A percentile compares a stretch with the other conserved stretches of the same genome.
Evolutionary conservation across 1,284 basidiomycete genomes (phyloP).

Genomic region (Lignosus rhinocerotis): DNA sequence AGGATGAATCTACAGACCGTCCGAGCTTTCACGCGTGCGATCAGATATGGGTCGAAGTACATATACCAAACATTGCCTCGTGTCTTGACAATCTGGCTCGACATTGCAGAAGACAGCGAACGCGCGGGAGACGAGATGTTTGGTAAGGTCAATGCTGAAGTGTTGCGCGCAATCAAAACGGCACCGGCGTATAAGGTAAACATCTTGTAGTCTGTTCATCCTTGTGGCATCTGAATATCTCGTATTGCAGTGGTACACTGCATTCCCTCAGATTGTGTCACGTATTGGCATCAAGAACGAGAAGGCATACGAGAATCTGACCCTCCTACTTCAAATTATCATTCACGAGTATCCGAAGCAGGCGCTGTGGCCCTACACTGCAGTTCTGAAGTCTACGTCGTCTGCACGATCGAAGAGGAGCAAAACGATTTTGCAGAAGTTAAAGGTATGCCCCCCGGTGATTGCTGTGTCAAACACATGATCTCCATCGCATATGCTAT

Average conservation of each 20-base stretch:
- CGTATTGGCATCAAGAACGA: slow-evolving; percentile 82
- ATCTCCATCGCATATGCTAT: background rate
- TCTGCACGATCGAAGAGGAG: slow-evolving; percentile 64
- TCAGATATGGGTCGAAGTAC: slow-evolving; percentile 89
- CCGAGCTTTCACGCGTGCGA: slow-evolving; percentile 73
- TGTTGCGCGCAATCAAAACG: slow-evolving; percentile 55
- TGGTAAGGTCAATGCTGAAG: slow-evolving; percentile 54
- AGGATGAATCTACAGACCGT: slow-evolving; percentile 67
- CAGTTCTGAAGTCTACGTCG: slow-evolving; percentile 87
- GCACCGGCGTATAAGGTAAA: slow-evolving; percentile 78
- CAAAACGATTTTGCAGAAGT: slow-evolving; percentile 59
- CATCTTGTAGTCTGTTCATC: background rate
- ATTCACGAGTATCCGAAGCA: slow-evolving; percentile 88
- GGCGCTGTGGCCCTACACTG: slow-evolving; percentile 91
- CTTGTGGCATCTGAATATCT: background rate
- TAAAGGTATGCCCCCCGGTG: slow-evolving; percentile 52
- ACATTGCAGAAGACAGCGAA: slow-evolving; percentile 72
- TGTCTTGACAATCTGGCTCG: slow-evolving; percentile 94
- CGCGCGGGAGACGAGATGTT: slow-evolving; percentile 44
- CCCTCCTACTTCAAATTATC: slow-evolving; percentile 73
- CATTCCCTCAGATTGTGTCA: slow-evolving; percentile 96
- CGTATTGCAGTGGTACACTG: slow-evolving; percentile 83
- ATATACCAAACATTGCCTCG: slow-evolving; percentile 96
- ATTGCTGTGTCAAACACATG: background rate
- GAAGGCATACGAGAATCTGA: slow-evolving; percentile 68